Evolutionary conservation across 2,329 filamentous ascomycete genomes (phyloP).

Genomic region (Calonectria hawksworthii): DNA sequence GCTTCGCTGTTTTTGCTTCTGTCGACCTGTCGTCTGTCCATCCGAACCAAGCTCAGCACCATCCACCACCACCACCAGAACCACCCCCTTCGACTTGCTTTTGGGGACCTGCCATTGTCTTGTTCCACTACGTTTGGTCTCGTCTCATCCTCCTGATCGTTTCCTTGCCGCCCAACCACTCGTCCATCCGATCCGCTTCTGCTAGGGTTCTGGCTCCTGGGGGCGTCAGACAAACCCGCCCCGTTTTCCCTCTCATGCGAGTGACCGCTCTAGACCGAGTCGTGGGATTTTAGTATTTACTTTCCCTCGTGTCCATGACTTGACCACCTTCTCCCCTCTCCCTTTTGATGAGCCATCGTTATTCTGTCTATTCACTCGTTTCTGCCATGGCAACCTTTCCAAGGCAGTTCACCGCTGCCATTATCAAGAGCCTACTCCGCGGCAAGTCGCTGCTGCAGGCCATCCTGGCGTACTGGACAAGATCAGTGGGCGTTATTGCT

Average conservation of each 20-base stretch:
- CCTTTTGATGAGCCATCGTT: constrained; percentile 31
- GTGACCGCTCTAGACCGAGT: constrained; percentile 22
- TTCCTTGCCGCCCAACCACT: constrained; percentile 27
- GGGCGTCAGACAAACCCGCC: constrained; percentile 42
- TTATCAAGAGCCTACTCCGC: constrained; percentile 69
- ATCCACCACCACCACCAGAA: no score
- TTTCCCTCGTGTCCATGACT: constrained; percentile 40
- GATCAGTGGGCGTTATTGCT: constrained; percentile 54
- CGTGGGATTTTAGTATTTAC: constrained; percentile 44
- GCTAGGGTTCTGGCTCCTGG: constrained; percentile 34
- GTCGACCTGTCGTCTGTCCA: constrained; percentile 16
- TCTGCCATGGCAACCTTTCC: constrained; percentile 70
- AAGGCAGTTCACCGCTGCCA: constrained; percentile 66
- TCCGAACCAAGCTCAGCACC: constrained; percentile 9
- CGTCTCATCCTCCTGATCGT: constrained; percentile 31
- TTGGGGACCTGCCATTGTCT: constrained; percentile 10
- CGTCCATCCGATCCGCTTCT: constrained; percentile 39
- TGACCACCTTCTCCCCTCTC: constrained; percentile 2
- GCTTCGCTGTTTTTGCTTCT: constrained; percentile 23
- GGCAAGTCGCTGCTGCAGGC: constrained; percentile 72
- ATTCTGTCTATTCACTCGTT: constrained; percentile 62
- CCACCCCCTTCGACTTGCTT: not conserved
- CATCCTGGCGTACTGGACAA: constrained; percentile 68
- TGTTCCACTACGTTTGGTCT: constrained; percentile 30
- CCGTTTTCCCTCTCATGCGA: constrained; percentile 30